A percentile compares a stretch with the other conserved stretches of the same genome.
Evolutionary conservation across 331 rosid species (phyloP).

Genomic region (Pyrus hybrid): DNA sequence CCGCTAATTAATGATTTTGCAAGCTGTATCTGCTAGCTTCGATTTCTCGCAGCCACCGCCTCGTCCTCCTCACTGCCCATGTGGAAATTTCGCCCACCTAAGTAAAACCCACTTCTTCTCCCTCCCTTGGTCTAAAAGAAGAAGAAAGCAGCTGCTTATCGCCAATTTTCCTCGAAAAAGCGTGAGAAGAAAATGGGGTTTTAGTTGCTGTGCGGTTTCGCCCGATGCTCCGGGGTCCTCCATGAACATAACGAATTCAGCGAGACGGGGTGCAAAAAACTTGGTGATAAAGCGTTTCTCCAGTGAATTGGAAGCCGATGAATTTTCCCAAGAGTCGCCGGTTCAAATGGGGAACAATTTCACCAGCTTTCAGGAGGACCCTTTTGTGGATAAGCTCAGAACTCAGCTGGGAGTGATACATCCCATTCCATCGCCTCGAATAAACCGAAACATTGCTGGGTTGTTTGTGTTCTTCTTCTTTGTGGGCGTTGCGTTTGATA

Average conservation of each 20-base stretch:
- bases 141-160: conserved; percentile 24
- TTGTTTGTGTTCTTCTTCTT: conserved; percentile 86
- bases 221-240: conserved; percentile 24
- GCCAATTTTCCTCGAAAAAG: conserved; percentile 20
- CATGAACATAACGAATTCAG: conserved; percentile 26
- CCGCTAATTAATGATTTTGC: conserved; percentile 56
- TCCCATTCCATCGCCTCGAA: conserved; percentile 90
- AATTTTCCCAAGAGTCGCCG: conserved; percentile 28
- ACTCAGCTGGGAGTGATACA: conserved; percentile 92
- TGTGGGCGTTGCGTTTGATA: conserved; percentile 82
- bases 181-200: conserved; percentile 31
- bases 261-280: conserved; percentile 31
- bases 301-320: conserved; percentile 35
- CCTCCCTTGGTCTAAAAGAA: conserved; percentile 25
- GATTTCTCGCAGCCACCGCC: conserved; percentile 32
- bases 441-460: conserved; percentile 66
- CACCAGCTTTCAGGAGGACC: conserved; percentile 68
- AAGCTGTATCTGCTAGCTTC: conserved; percentile 31
- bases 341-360: conserved; percentile 56
- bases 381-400: conserved; percentile 82
- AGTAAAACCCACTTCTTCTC: not conserved
- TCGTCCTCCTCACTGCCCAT: conserved; percentile 32
- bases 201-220: conserved; percentile 32
- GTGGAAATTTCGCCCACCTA: conserved; percentile 10
- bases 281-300: conserved; percentile 46